Evolutionary conservation across 192 early-diverging fungal species (phyloP), one percentile per base, ranked within the genome.

Genomic region (Thoreauomyces humboldtii): DNA sequence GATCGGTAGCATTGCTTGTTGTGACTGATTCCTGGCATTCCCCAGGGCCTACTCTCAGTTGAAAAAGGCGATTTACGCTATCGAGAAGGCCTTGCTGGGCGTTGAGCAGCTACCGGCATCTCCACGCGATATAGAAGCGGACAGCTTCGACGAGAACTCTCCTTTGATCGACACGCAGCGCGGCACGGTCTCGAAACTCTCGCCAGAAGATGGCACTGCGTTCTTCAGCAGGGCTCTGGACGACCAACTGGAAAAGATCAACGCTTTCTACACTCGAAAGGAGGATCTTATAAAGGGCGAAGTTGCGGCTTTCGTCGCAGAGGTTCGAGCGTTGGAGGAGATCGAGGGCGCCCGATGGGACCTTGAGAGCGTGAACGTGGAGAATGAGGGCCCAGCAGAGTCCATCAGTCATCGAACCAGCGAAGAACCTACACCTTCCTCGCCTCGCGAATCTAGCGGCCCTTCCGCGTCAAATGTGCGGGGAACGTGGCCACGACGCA

Each of bases 221-320:
- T 65, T 75, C 73, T 95, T 98, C 59, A 73, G 80, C 15, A 79
- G 82, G 6, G 82, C 89, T 1, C 82, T 98, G 7, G 91, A 96
- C 67, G 83, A 82, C 55, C 91, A 95, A 55, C 81, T 98, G 32
- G 80, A 81, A 53, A 92, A 92, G 68, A 92, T 98, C 59, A 80
- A 81, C 34, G 69, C 70, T 31, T 96, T 96, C 62, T 98, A 98
- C 74, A 65, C 73, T 17, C 82, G 82, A 51, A 94, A 95, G 67
- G 93, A 96, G 63, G 77, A 76, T 0, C 90, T 93, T 70, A 77
- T 94, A 21, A 80, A 87, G 59, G 65, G 71, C 31, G 80, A 89
- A 60, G 80, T 91, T n/a, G 75, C 90, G 14, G 76, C 65, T 0
- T 53, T 96, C 6, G 57, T 76, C n/a, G 36, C 51, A 11, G 89